Evolutionary conservation across 163 green algal species (phyloP), one percentile per base, ranked within the genome.

Genomic region (Chloromonas sp.): DNA sequence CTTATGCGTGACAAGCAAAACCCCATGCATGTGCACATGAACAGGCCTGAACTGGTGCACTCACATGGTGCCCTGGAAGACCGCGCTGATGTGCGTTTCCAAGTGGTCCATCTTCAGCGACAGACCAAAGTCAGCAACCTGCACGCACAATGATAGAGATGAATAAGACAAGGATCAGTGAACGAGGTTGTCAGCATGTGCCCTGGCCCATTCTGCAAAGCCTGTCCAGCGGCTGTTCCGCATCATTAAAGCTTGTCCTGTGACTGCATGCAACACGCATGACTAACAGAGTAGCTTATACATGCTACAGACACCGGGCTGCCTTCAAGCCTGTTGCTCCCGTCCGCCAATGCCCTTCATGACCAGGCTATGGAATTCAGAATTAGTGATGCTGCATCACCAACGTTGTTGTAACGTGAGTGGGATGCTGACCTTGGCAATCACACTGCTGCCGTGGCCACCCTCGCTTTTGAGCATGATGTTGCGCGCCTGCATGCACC

Each of bases 381-480:
- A 36, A 36, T 36, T 36, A 36, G 36, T 36, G 36, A 36, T 36
- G 36, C 36, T 36, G 36, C 36, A 36, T 36, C 36, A 36, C 36
- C 36, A 36, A 36, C 36, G 36, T 36, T 36, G 36, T 36, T 36
- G 36, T 36, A 36, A 36, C 36, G 36, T 36, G 36, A 36, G 36
- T 36, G 36, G 36, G 36, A 36, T 36, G 36, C 36, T 36, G 36
- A 36, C 86, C 83, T 89, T 89, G 1, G 83, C 86, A 14, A 77
- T n/a, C 57, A 89, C 57, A 1, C 79, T 83, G 1, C 86, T 15
- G 0, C 86, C 83, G 14, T 76, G 70, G 3, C 82, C 57, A 2
- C 86, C 86, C 13, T 74, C 77, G 14, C 81, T 88, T 66, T 88
- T 88, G 61, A 90, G 83, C 87, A 90, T 86, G 58, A 90, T 83